Evolutionary conservation across 2,329 filamentous ascomycete genomes (phyloP).

Genomic region (Alternaria infectoria): DNA sequence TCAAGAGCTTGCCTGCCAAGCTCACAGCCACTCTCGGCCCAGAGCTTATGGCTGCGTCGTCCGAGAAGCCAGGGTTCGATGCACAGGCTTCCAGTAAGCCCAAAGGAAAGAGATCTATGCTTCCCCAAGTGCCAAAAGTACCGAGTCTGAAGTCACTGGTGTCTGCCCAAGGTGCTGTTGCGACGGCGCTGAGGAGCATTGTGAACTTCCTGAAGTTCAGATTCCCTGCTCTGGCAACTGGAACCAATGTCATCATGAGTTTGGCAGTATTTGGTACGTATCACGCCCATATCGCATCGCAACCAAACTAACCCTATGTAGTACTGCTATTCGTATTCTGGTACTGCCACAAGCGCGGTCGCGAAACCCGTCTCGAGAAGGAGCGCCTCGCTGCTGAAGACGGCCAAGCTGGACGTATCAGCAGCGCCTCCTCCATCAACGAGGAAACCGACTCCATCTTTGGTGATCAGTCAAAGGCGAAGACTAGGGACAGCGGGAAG

Average conservation of each 20-base stretch:
- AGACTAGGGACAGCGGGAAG: conserved; percentile 13
- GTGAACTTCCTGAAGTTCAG: conserved; percentile 84
- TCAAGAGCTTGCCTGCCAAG: conserved; percentile 83
- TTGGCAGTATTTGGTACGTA: conserved; percentile 82
- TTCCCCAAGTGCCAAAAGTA: conserved; percentile 65
- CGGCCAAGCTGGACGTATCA: conserved; percentile 31
- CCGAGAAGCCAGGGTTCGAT: conserved; percentile 66
- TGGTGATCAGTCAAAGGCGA: conserved; percentile 26
- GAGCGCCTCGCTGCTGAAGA: conserved; percentile 54
- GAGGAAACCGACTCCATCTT: conserved; percentile 41
- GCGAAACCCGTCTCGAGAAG: conserved; percentile 78
- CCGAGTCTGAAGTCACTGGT: conserved; percentile 79
- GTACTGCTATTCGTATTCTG: conserved; percentile 93
- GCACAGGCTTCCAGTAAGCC: conserved; percentile 40
- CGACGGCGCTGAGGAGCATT: conserved; percentile 85
- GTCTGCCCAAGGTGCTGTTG: conserved; percentile 84
- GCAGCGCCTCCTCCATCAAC: conserved; percentile 38
- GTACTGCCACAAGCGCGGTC: conserved; percentile 97
- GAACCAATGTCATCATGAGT: conserved; percentile 90
- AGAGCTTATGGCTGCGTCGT: conserved; percentile 79
- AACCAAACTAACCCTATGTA: conserved; percentile 28
- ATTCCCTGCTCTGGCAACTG: conserved; percentile 84
- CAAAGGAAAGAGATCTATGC: conserved; percentile 63
- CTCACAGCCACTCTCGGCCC: conserved; percentile 77
- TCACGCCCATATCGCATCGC: not conserved